Evolutionary conservation across 441 rosid genomes (phyloP).

Genomic region (Dalechampia spathulata): DNA sequence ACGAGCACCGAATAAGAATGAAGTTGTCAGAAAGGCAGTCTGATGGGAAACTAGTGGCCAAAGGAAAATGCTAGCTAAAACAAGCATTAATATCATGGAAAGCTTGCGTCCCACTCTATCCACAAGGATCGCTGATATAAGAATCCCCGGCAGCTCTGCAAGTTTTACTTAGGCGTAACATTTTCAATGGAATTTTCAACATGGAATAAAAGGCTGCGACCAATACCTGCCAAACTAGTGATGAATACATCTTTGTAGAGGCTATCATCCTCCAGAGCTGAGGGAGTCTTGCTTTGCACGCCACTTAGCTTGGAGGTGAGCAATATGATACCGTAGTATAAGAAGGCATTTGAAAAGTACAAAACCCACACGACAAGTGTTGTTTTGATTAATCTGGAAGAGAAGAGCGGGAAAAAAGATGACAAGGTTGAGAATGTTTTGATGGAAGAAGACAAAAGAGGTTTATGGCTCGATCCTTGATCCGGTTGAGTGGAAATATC

Average conservation of each 20-base stretch:
- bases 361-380: conserved; percentile 45
- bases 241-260: conserved; percentile 34
- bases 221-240: conserved; percentile 51
- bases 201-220: background rate
- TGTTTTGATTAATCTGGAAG: conserved; percentile 31
- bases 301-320: conserved; percentile 45
- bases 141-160: conserved; percentile 51
- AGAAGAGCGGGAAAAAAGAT: conserved; percentile 38
- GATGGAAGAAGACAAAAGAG: conserved; percentile 21
- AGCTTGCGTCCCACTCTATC: conserved; percentile 52
- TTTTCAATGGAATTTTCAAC: background rate
- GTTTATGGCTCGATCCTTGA: conserved; percentile 20
- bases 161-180: background rate
- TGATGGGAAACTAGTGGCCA: conserved; percentile 38
- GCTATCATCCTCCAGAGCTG: conserved; percentile 18
- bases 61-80: conserved; percentile 32
- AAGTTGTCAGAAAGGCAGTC: conserved; percentile 27
- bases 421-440: conserved; percentile 18
- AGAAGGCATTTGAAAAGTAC: conserved; percentile 40
- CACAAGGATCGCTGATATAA: conserved; percentile 35
- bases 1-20: conserved; percentile 47
- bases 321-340: conserved; percentile 48
- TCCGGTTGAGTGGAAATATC: conserved; percentile 9
- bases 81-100: conserved; percentile 39
- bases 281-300: conserved; percentile 22